Evolutionary conservation across 108 stramenopile genomes (phyloP).

Genomic region (Skeletonema grethae): DNA sequence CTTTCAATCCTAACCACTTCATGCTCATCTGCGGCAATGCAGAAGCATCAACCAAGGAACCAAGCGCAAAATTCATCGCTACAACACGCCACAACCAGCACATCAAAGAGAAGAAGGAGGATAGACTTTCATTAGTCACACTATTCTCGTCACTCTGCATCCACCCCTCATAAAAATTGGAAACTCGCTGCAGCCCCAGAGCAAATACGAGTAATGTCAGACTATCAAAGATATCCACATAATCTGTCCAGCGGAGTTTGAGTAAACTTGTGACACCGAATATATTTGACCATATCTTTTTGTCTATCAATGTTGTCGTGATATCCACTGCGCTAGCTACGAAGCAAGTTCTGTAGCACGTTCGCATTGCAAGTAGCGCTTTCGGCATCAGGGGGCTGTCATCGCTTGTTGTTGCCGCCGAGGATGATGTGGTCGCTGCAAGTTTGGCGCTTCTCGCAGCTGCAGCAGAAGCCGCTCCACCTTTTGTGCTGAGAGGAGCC

Average conservation of each 20-base stretch:
- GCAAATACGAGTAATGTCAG: background rate
- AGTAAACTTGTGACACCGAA: background rate
- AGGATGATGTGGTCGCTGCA: background rate
- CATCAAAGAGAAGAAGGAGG: background rate
- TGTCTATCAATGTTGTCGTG: slow-evolving; percentile 3
- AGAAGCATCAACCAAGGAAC: background rate
- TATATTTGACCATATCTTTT: slow-evolving; percentile 1
- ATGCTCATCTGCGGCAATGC: background rate
- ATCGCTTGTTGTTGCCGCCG: background rate
- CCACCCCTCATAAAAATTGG: background rate
- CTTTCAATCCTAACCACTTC: background rate
- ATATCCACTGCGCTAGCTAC: background rate
- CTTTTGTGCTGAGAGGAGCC: background rate
- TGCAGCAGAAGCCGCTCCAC: background rate
- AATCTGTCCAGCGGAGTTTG: background rate
- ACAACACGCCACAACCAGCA: slow-evolving; percentile 1
- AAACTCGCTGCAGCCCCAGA: background rate
- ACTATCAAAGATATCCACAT: slow-evolving; percentile 6
- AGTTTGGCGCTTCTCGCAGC: background rate
- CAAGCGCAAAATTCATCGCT: background rate
- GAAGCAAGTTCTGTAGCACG: background rate
- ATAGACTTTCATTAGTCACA: background rate
- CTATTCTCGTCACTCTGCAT: background rate
- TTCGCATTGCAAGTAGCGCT: background rate
- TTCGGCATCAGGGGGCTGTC: background rate